Evolutionary conservation across 2,329 filamentous ascomycete species (phyloP), one percentile per base, ranked within the genome.

Genomic region (Conoideocrella luteorostrata): DNA sequence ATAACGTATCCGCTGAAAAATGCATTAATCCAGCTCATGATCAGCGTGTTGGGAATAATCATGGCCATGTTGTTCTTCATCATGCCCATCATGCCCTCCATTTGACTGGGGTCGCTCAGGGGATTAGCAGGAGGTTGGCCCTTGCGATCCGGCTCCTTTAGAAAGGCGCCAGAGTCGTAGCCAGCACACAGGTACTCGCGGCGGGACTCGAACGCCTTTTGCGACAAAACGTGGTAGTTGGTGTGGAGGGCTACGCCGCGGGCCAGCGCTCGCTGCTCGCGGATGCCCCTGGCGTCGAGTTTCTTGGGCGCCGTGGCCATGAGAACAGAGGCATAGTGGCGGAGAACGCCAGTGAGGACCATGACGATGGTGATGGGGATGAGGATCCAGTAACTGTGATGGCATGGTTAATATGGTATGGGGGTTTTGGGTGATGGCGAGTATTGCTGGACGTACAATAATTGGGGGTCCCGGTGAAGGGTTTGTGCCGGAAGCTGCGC

Each of bases 1-100:
- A 98, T 96, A 38, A 98, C 93, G 61, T 96, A 98, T 24, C 93
- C 93, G 41, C 88, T 94, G 59, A 98, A 98, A 63, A 97, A 98
- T 0, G 93, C 90, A 69, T 98, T 98, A 64, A 98, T 97, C 93
- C 93, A 98, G 53, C 91, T 93, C 93, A 98, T 98, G 55, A 98
- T 98, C 62, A 98, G 69, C 5, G 90, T 97, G 67, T 98, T 95
- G 39, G 93, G 93, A 46, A 98, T 88, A 72, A 98, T 97, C 93
- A 97, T 98, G 52, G 93, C 91, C 86, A 98, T 95, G 63, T 98
- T 95, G 46, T 90, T 90, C 78, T 98, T 98, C 88, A 98, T 95
- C 88, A 95, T 95, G 54, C 93, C 91, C 93, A 98, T 98, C 93
- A 98, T 98, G 54, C 90, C 91, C 62, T 98, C 94, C 93, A 98